Conservation (phyloP, 352 stramenopile species). For the Phytophthora capsici region DNA sequence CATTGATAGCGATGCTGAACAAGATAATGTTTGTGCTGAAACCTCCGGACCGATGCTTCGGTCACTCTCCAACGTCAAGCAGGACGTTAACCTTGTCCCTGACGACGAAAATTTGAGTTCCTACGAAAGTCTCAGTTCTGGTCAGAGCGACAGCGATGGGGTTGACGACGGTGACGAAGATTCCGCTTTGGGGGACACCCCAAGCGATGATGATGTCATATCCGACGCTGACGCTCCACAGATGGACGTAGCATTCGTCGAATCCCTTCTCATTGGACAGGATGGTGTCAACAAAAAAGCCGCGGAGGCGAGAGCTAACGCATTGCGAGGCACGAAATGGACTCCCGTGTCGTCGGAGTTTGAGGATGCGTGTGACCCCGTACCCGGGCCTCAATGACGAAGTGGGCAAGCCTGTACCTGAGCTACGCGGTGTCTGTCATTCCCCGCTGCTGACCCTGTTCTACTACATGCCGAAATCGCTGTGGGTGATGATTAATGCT, state of each 20-base stretch:
- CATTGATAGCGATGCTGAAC: conserved; percentile 8
- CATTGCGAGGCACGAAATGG: background rate
- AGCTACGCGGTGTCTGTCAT: too few species aligned
- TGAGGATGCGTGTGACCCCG: too few species aligned
- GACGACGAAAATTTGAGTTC: background rate
- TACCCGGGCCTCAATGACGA: too few species aligned
- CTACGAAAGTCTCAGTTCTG: conserved; percentile 11
- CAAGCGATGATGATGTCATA: background rate
- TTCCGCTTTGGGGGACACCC: background rate
- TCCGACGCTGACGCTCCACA: background rate
- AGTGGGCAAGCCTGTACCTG: too few species aligned
- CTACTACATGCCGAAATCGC: too few species aligned
- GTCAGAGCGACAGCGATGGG: conserved; percentile 1
- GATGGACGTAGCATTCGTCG: background rate
- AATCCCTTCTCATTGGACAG: background rate
- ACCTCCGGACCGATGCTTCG: background rate
- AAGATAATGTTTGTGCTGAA: background rate
- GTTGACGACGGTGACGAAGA: conserved; percentile 1
- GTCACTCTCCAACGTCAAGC: background rate
- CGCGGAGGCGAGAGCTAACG: background rate
- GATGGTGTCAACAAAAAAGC: background rate
- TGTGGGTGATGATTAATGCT: too few species aligned
- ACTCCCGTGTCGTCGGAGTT: too few species aligned
- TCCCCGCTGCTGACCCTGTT: too few species aligned
- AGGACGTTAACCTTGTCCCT: conserved; percentile 7